These are phyloP conservation scores for Fusarium avenaceum DNA, from an alignment of 2,329 filamentous ascomycete species.

Conservation along the genomic window DNA sequence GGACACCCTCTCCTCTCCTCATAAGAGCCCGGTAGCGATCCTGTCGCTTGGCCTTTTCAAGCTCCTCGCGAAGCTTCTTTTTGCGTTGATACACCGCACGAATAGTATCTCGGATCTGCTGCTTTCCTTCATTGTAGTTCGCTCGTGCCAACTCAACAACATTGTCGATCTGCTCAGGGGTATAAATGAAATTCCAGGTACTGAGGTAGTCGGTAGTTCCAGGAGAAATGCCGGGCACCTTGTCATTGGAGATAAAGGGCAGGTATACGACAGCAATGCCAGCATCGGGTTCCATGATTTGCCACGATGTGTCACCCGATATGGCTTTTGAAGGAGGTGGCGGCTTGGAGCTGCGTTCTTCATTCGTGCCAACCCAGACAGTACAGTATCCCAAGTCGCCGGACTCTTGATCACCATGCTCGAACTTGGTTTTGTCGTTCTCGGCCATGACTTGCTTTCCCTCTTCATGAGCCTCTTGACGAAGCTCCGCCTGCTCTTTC, in stretches of 20 bases:
- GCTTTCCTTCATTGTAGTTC: constrained; percentile 87
- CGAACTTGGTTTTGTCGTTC: constrained; percentile 55
- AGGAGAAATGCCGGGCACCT: constrained; percentile 85
- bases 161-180: constrained; percentile 86
- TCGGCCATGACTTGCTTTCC: constrained; percentile 44
- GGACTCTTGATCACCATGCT: constrained; percentile 59
- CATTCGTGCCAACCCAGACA: constrained; percentile 89
- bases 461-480: constrained; percentile 45
- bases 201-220: constrained; percentile 86
- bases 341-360: constrained; percentile 74
- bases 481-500: constrained; percentile 56
- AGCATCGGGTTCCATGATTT: constrained; percentile 78
- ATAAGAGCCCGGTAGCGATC: constrained; percentile 63
- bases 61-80: constrained; percentile 74
- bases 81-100: constrained; percentile 94
- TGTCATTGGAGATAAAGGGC: constrained; percentile 86
- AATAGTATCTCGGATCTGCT: constrained; percentile 82
- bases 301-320: constrained; percentile 75
- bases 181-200: constrained; percentile 99
- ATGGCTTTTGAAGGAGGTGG: constrained; percentile 66
- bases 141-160: constrained; percentile 85
- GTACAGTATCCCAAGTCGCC: constrained; percentile 90
- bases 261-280: constrained; percentile 93
- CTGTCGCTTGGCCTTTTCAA: constrained; percentile 57
- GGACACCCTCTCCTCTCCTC: constrained; percentile 65